These are phyloP conservation scores for Cajanus cajan DNA, from an alignment of 306 rosid species.

Conservation along the genomic window DNA sequence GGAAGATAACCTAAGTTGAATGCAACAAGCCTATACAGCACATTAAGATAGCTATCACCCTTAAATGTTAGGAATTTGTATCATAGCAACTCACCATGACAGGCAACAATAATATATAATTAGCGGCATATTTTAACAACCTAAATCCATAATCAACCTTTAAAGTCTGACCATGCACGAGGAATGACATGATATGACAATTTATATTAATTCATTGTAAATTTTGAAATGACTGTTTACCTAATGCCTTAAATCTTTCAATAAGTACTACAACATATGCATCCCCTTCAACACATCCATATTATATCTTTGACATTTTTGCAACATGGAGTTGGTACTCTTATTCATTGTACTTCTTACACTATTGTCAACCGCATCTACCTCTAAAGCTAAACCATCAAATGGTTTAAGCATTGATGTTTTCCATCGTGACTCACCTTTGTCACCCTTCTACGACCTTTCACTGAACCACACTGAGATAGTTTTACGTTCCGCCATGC, in stretches of 20 bases:
- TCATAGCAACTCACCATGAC: conserved; percentile 1
- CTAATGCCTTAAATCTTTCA: background rate
- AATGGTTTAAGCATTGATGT: conserved; percentile 6
- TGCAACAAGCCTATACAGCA: conserved; percentile 71
- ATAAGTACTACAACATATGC: no score
- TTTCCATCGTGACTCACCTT: conserved; percentile 21
- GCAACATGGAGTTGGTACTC: no score
- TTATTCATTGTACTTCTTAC: no score
- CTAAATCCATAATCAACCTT: background rate
- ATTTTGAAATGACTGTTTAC: no score
- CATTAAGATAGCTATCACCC: conserved; percentile 24
- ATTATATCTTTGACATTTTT: no score
- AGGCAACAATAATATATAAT: background rate
- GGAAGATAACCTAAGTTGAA: conserved; percentile 96
- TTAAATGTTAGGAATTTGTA: background rate
- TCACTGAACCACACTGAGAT: background rate
- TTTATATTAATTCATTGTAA: no score
- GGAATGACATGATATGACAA: no score
- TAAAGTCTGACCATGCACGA: no score
- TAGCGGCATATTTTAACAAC: background rate
- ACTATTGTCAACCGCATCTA: no score
- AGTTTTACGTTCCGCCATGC: background rate
- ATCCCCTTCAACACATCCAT: no score
- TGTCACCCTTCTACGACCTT: conserved; percentile 24
- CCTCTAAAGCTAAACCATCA: background rate